These are phyloP conservation scores for Nidularia pulvinata DNA, from an alignment of 768 basidiomycete genomes.

Conservation along the genomic window DNA sequence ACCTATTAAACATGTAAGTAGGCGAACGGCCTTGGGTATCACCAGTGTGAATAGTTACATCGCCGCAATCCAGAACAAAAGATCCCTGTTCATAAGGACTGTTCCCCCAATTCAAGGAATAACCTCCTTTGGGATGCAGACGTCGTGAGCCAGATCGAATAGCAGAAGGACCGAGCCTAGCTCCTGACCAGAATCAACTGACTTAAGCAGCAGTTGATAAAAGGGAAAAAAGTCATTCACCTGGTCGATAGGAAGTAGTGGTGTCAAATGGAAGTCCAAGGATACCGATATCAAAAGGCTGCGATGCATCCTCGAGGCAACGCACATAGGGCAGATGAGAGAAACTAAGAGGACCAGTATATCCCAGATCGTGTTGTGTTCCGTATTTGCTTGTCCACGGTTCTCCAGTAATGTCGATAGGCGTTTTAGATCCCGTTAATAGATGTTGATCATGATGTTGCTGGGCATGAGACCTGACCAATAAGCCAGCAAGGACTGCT, in stretches of 20 bases:
- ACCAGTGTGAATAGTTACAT: conserved; percentile 33
- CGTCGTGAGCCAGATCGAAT: conserved; percentile 60
- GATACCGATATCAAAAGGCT: conserved; percentile 19
- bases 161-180: conserved; percentile 69
- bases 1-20: background rate
- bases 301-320: conserved; percentile 46
- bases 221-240: background rate
- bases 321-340: conserved; percentile 61
- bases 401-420: conserved; percentile 2
- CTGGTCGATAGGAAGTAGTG: too few relatives aligned
- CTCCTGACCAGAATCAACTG: conserved; percentile 27
- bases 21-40: background rate
- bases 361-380: conserved; percentile 6
- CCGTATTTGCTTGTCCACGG: conserved; percentile 12
- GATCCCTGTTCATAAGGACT: conserved; percentile 48
- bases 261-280: too few relatives aligned
- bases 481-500: too few relatives aligned
- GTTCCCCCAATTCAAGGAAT: conserved; percentile 49
- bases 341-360: conserved; percentile 34
- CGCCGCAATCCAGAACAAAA: conserved; percentile 65
- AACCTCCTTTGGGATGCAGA: conserved; percentile 38
- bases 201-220: background rate
- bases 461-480: background rate
- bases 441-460: background rate
- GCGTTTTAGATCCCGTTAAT: background rate